Evolutionary conservation across 2,329 filamentous ascomycete genomes (phyloP), one percentile per base, ranked within the genome.

Genomic region (Byssochlamys sp.): DNA sequence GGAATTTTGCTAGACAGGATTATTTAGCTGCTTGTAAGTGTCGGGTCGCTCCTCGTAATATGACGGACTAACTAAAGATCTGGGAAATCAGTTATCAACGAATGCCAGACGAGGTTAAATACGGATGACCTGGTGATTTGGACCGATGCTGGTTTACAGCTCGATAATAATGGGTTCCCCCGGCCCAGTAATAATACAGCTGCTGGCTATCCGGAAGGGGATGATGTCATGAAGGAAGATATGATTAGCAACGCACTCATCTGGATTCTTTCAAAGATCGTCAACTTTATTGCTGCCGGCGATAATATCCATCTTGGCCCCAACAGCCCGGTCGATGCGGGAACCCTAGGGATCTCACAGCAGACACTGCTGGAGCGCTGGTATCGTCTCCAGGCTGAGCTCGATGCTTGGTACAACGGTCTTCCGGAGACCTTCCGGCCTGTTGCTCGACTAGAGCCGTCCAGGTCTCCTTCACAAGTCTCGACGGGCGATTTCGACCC

Each of bases 1-100:
- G 84, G 84, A 86, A 85, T 61, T 84, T 86, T 67, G 84, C 84
- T 14, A 75, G 84, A 26, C 84, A 87, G 63, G 84, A 87, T 62
- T 84, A 86, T 72, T 73, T 86, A 29, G 80, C 82, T 64, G 84
- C 84, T 55, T 85, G 81, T 72, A 81, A 73, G 73, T 69, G 24
- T 12, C 48, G 31, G 7, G 10, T 29, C n/a, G 19, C 19, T 14
- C 39, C 19, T 19, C n/a, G 6, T 4, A 10, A 31, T 11, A 7
- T 33, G 28, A 31, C 4, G 53, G 39, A 19, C 39, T 29, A 55
- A 31, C 53, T 24, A 26, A 27, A 2, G 12, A 10, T 14, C 26
- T 52, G 49, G 49, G 45, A 26, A 11, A 50, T 27, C 58, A 75
- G 73, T 75, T 59, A 75, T 86, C 63, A 85, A 85, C 62, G 81